Evolutionary conservation across 2,329 filamentous ascomycete genomes (phyloP).

Genomic region (Pseudogymnoascus destructans): DNA sequence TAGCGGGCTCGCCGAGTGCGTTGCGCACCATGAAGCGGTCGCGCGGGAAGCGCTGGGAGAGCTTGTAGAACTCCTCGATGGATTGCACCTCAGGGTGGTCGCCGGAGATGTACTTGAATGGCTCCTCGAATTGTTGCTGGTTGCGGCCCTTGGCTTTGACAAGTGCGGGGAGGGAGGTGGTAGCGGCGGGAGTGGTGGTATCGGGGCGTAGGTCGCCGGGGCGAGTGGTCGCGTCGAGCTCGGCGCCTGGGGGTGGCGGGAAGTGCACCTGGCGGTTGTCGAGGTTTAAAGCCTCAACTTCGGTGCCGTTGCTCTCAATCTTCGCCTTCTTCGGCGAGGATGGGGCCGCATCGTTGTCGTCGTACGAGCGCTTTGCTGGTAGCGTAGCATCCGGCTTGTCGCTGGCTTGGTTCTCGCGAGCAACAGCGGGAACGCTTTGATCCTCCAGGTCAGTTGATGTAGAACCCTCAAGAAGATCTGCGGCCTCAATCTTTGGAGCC

Average conservation of each 20-base stretch:
- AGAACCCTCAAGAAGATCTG: conserved; percentile 16
- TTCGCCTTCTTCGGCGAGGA: conserved; percentile 35
- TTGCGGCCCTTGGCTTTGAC: conserved; percentile 30
- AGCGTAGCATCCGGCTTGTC: conserved; percentile 17
- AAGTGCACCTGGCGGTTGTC: conserved; percentile 25
- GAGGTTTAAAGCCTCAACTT: conserved; percentile 16
- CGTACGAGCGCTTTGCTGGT: conserved; percentile 24
- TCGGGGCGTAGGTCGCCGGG: conserved; percentile 19
- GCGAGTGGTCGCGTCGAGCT: conserved; percentile 21
- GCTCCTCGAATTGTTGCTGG: conserved; percentile 57
- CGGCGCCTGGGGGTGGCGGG: conserved; percentile 24
- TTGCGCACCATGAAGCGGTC: conserved; percentile 96
- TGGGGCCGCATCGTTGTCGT: conserved; percentile 25
- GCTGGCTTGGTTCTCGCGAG: conserved; percentile 24
- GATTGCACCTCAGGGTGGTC: conserved; percentile 63
- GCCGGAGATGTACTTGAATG: conserved; percentile 77
- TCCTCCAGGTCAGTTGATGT: conserved; percentile 22
- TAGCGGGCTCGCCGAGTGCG: conserved; percentile 70
- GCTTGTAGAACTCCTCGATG: conserved; percentile 74
- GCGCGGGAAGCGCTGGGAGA: conserved; percentile 72
- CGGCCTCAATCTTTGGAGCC: conserved; percentile 24
- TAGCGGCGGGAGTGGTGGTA: conserved; percentile 12
- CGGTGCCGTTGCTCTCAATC: conserved; percentile 26
- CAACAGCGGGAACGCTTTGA: conserved; percentile 23
- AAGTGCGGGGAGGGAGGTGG: conserved; percentile 10